Base-by-base conservation (phyloP, 2,329 filamentous ascomycete species). In the Xylariaceae sp. region DNA sequence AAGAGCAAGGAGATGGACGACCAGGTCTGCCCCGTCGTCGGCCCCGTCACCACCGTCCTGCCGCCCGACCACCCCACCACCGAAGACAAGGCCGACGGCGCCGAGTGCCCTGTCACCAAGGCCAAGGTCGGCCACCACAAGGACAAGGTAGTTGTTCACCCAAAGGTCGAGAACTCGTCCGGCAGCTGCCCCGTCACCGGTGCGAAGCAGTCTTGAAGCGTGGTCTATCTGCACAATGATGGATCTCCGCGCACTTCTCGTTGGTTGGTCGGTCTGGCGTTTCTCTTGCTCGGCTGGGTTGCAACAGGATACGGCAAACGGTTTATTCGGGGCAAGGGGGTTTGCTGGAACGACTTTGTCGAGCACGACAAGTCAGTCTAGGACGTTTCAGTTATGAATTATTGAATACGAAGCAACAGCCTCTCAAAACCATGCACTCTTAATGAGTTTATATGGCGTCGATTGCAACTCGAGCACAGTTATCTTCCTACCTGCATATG, bases 101-200 rank as follows among this genome's bases (percentile, higher is more conserved):
- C 53, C 24, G 57, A 56, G 34, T 64, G 61, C 40, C 61, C 61
- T 7, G 56, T 65, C 34, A 65, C 61, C 12, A 63, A 64, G 48
- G 61, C 61, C 22, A 53, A 53, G 38, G 54, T 64, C 4, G 60
- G 59, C 4, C 61, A 64, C 36, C 61, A 65, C 45, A 62, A 63
- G 54, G 56, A 57, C 38, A 62, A 59, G 43, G 48, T 65, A 13
- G 31, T 46, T 10, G 46, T 42, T 9, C 61, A 64, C 39, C 61
- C 61, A 5, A 50, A 48, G 12, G 48, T 64, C 13, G 42, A 46
- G 10, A 38, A 42, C 3, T 49, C 50, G 3, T 44, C 49, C 3
- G 58, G 56, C 3, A 57, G 61, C 5, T 65, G 60, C 32, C 61
- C 61, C 14, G 61, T 65, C 29, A 58, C 58, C 3, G 60, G 59